These are phyloP conservation scores for Serendipita indica DNA, from an alignment of 768 basidiomycete species.

Conservation along the genomic window DNA sequence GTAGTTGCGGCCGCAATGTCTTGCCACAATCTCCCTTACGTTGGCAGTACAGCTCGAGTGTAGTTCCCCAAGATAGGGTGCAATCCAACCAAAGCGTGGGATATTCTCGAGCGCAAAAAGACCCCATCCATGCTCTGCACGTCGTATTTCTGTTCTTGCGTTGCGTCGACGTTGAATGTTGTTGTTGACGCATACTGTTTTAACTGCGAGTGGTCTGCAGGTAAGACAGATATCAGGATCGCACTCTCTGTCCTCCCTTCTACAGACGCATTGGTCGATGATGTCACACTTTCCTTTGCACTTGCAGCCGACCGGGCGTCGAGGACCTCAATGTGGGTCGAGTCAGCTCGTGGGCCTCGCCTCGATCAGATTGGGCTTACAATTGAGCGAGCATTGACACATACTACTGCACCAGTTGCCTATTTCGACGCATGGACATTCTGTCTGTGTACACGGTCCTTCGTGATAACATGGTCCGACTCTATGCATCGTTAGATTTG, in stretches of 20 bases:
- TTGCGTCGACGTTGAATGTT: neutral
- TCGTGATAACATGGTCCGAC: neutral
- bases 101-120: slow-evolving; percentile 1
- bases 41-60: neutral
- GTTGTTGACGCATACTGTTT: neutral
- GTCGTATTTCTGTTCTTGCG: neutral
- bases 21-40: neutral
- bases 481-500: neutral
- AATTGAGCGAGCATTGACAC: neutral
- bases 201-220: neutral
- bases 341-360: neutral
- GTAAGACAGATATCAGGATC: neutral
- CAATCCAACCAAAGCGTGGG: neutral
- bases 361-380: neutral
- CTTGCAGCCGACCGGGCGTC: neutral
- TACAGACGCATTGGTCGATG: neutral
- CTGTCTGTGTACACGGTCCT: neutral
- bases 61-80: neutral
- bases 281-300: neutral
- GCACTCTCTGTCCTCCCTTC: neutral
- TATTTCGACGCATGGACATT: neutral
- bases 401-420: neutral
- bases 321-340: neutral
- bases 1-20: neutral
- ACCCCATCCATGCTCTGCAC: neutral